Evolutionary conservation across 495 filamentous ascomycete species (phyloP).

Genomic region (Talaromyces trachyspermus): DNA sequence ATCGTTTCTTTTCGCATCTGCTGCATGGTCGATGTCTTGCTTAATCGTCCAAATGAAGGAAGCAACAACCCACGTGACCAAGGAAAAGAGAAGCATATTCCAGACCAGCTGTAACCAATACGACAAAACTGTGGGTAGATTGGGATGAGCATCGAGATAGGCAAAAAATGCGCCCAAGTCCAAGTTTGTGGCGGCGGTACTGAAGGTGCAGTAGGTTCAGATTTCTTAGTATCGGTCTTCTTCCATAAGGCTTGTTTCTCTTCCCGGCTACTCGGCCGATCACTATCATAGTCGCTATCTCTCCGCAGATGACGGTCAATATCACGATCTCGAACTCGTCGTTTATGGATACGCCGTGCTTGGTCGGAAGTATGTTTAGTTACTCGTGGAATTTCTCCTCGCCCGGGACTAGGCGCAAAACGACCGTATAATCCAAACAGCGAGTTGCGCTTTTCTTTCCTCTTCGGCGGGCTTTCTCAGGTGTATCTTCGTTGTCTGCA

Average conservation of each 20-base stretch:
- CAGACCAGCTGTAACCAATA: constrained; percentile 76
- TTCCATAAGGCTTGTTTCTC: constrained; percentile 17
- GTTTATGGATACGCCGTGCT: constrained; percentile 47
- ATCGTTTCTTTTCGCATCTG: constrained; percentile 51
- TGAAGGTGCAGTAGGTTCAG: constrained; percentile 10
- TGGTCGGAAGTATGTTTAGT: constrained; percentile 46
- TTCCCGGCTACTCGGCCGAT: constrained; percentile 42
- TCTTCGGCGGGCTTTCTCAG: constrained; percentile 46
- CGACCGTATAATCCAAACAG: constrained; percentile 36
- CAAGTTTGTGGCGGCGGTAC: constrained; percentile 16
- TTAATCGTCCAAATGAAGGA: constrained; percentile 63
- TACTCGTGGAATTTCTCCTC: constrained; percentile 48
- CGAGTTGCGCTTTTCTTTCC: constrained; percentile 37
- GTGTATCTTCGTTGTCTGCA: constrained; percentile 61
- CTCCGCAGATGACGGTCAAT: constrained; percentile 35
- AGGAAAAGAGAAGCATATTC: constrained; percentile 63
- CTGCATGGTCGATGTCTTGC: constrained; percentile 65
- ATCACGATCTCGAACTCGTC: constrained; percentile 40
- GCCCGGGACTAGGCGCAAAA: constrained; percentile 44
- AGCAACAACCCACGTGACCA: constrained; percentile 64
- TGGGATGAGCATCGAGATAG: constrained; percentile 69
- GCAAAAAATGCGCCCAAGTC: constrained; percentile 53
- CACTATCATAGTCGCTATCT: constrained; percentile 54
- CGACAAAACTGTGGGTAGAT: constrained; percentile 78
- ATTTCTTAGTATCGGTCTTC: constrained; percentile 7